Conservation (phyloP, 192 early-diverging fungal genomes). For the Coemansia umbellata region DNA sequence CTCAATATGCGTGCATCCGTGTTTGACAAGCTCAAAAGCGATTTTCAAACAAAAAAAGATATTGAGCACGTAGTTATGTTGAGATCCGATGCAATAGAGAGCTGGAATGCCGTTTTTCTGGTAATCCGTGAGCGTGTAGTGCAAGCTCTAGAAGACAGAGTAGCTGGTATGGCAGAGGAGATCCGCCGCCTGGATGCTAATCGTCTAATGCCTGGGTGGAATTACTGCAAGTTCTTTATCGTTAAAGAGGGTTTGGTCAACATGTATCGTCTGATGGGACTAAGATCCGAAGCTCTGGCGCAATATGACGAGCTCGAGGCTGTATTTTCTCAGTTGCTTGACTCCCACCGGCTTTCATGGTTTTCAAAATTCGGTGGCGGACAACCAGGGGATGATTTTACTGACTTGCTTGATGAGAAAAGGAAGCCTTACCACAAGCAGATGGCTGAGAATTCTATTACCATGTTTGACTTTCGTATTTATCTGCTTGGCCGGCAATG, state of each 20-base stretch:
- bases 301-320: conserved; percentile 99
- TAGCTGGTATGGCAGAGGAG: conserved; percentile 54
- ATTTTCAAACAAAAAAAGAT: conserved; percentile 61
- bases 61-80: conserved; percentile 29
- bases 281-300: conserved; percentile 83
- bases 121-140: conserved; percentile 63
- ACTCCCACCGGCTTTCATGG: conserved; percentile 85
- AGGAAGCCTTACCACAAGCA: conserved; percentile 81
- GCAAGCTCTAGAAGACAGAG: conserved; percentile 70
- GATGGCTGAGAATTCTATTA: conserved; percentile 86
- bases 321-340: conserved; percentile 85
- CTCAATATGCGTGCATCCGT: conserved; percentile 64
- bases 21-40: conserved; percentile 81
- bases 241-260: conserved; percentile 87
- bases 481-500: conserved; percentile 95
- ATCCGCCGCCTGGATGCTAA: conserved; percentile 86
- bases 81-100: conserved; percentile 17
- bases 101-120: conserved; percentile 39
- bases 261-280: conserved; percentile 82
- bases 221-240: conserved; percentile 97
- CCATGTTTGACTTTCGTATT: conserved; percentile 94
- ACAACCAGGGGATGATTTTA: conserved; percentile 82
- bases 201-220: conserved; percentile 96
- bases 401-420: conserved; percentile 70
- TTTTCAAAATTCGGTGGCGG: conserved; percentile 89